Percentiles rank a stretch among this genome's conserved stretches.
Evolutionary conservation across 2,329 filamentous ascomycete species (phyloP).

Genomic region (Penicillium sp.): DNA sequence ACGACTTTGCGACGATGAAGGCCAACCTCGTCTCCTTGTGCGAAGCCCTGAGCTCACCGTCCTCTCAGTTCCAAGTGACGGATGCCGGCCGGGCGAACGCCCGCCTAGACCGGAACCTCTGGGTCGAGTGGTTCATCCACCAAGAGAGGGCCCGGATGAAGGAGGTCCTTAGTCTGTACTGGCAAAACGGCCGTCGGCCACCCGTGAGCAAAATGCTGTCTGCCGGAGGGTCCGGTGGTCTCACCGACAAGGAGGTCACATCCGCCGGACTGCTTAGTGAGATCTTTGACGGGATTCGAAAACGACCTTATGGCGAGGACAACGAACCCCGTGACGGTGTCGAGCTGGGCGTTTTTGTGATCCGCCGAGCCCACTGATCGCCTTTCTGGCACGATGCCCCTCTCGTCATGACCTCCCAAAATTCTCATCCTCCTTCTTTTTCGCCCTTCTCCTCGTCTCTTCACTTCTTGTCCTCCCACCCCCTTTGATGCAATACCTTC

Average conservation of each 20-base stretch:
- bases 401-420: neutral
- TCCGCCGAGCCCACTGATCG: slow-evolving; percentile 42
- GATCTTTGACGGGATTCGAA: slow-evolving; percentile 58
- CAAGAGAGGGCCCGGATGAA: slow-evolving; percentile 61
- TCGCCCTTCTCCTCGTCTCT: slow-evolving; percentile 5
- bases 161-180: slow-evolving; percentile 46
- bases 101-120: slow-evolving; percentile 52
- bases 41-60: slow-evolving; percentile 35
- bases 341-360: slow-evolving; percentile 51
- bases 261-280: slow-evolving; percentile 58
- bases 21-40: slow-evolving; percentile 43
- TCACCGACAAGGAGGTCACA: slow-evolving; percentile 47
- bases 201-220: slow-evolving; percentile 30
- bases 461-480: neutral
- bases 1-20: slow-evolving; percentile 53
- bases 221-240: slow-evolving; percentile 25
- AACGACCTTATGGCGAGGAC: slow-evolving; percentile 47
- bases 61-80: slow-evolving; percentile 45
- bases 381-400: neutral
- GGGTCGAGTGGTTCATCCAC: slow-evolving; percentile 64
- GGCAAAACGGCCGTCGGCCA: slow-evolving; percentile 39
- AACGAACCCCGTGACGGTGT: slow-evolving; percentile 45
- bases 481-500: too few relatives aligned
- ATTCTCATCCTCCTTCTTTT: slow-evolving; percentile 7
- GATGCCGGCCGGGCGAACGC: slow-evolving; percentile 54